A percentile compares a stretch with the other conserved stretches of the same genome.
phyloP scores from a whole-genome alignment of 495 filamentous ascomycete genomes.

The Lasiosphaeris hirsuta region DNA sequence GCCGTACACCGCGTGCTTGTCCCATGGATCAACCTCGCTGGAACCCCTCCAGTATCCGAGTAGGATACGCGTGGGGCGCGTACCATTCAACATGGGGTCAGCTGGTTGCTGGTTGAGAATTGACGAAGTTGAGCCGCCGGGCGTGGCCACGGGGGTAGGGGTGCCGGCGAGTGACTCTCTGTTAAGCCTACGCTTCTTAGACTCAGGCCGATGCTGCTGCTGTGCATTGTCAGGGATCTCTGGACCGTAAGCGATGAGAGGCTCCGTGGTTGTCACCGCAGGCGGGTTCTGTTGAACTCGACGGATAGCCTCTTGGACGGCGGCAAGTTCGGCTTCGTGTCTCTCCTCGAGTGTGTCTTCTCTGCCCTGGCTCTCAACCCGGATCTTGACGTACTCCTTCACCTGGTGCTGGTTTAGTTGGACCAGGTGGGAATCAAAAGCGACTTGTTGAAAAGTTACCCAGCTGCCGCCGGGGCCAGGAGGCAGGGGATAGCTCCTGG shows the following conservation, averaged over 20 bases:
- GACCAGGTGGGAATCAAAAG: constrained; percentile 48
- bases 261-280: constrained; percentile 32
- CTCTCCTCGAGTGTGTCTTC: constrained; percentile 32
- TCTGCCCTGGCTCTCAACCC: constrained; percentile 28
- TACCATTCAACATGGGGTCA: constrained; percentile 25
- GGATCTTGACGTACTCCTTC: constrained; percentile 55
- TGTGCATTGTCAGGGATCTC: constrained; percentile 39
- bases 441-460: constrained; percentile 52
- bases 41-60: constrained; percentile 51
- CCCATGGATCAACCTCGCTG: constrained; percentile 27
- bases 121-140: not conserved
- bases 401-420: constrained; percentile 45
- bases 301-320: constrained; percentile 39
- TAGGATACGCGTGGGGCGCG: constrained; percentile 45
- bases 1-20: constrained; percentile 52
- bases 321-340: constrained; percentile 17
- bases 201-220: constrained; percentile 27
- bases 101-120: not conserved
- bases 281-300: constrained; percentile 34
- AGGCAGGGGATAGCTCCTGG: constrained; percentile 40
- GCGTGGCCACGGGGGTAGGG: no score
- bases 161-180: no score
- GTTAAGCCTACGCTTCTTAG: constrained; percentile 37
- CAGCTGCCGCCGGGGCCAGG: constrained; percentile 53
- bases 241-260: constrained; percentile 41